Percentiles rank a stretch among this genome's conserved stretches.
Evolutionary conservation across 2,329 filamentous ascomycete species (phyloP).

Genomic region (Colletotrichum lentis): DNA sequence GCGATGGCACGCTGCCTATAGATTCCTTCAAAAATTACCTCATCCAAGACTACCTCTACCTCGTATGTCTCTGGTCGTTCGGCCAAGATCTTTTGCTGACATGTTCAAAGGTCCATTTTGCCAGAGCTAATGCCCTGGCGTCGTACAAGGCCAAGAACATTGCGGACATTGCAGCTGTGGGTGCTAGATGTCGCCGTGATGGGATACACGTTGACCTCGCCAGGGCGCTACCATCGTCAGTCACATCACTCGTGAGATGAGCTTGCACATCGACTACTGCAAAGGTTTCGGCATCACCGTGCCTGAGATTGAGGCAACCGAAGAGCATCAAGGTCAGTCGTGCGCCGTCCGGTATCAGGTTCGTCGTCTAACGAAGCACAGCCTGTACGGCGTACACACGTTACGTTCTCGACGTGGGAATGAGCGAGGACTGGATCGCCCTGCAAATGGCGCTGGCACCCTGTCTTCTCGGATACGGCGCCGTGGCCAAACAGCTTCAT

Average conservation of each 20-base stretch:
- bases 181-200: constrained; percentile 43
- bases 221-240: constrained; percentile 74
- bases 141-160: constrained; percentile 84
- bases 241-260: constrained; percentile 81
- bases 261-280: constrained; percentile 84
- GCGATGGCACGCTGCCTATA: constrained; percentile 75
- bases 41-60: constrained; percentile 89
- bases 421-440: constrained; percentile 86
- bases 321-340: constrained; percentile 75
- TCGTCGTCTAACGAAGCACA: constrained; percentile 40
- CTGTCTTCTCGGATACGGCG: constrained; percentile 88
- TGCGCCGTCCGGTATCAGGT: too few relatives aligned
- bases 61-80: constrained; percentile 60
- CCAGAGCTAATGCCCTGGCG: constrained; percentile 83
- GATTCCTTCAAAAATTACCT: constrained; percentile 88
- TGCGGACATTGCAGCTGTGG: constrained; percentile 74
- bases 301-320: constrained; percentile 73
- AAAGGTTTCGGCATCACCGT: constrained; percentile 78
- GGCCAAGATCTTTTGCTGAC: not conserved
- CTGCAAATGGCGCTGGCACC: constrained; percentile 86
- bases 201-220: constrained; percentile 26
- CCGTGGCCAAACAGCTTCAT: constrained; percentile 76
- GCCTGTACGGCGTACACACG: constrained; percentile 84
- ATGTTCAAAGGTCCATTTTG: constrained; percentile 75
- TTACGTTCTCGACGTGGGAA: constrained; percentile 88